Conservation (phyloP, 2,329 filamentous ascomycete species). For the Cercospora beticola region DNA sequence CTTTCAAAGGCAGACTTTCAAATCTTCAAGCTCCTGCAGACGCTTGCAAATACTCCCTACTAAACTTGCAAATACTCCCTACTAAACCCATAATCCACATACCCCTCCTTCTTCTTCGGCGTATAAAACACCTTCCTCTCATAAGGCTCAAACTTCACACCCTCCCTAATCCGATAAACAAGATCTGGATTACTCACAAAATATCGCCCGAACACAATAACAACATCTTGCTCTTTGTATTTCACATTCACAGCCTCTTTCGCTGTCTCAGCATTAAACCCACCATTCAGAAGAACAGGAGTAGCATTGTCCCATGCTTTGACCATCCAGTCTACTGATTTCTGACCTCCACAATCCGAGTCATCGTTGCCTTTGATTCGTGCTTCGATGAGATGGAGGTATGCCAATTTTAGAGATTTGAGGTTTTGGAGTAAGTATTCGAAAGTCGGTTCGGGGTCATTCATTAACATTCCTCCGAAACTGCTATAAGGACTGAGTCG, state of each 20-base stretch:
- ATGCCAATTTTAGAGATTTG: conserved; percentile 55
- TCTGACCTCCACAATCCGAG: conserved; percentile 28
- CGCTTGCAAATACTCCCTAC: not conserved
- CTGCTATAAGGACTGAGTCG: conserved; percentile 59
- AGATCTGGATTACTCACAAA: conserved; percentile 53
- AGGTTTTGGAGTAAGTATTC: conserved; percentile 53
- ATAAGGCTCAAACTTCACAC: conserved; percentile 45
- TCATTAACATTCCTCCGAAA: conserved; percentile 63
- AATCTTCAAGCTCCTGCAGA: too few relatives aligned
- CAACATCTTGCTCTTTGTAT: conserved; percentile 44
- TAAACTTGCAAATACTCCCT: not conserved
- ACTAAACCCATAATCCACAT: conserved; percentile 35
- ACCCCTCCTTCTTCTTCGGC: conserved; percentile 40
- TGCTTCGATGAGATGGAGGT: conserved; percentile 61
- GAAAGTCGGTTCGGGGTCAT: conserved; percentile 62
- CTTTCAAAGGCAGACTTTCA: too few relatives aligned
- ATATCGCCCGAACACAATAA: conserved; percentile 49
- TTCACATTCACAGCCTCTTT: conserved; percentile 32
- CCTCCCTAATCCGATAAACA: conserved; percentile 45
- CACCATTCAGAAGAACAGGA: conserved; percentile 51
- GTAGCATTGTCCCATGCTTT: conserved; percentile 46
- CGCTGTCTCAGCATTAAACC: conserved; percentile 41
- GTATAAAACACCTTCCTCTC: conserved; percentile 49
- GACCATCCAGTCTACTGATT: conserved; percentile 47
- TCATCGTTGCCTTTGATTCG: conserved; percentile 50